A percentile compares a stretch with the other conserved stretches of the same genome.
phyloP scores from a whole-genome alignment of 768 basidiomycete genomes.

The Clitopilus hobsonii region DNA sequence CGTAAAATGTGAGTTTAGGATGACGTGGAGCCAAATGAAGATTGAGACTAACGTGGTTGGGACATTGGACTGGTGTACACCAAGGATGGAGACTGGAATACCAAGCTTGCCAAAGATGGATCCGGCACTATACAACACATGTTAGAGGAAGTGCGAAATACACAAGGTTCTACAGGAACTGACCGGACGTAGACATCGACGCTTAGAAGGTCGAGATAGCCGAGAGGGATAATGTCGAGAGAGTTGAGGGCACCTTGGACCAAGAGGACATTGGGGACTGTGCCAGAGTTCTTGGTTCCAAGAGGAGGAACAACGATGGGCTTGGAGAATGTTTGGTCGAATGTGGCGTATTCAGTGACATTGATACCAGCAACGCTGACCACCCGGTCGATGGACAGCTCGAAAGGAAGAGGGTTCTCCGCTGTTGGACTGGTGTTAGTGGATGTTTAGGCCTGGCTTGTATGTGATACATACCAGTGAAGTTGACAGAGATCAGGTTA shows the following conservation, averaged over 20 bases:
- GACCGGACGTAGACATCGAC: conserved; percentile 35
- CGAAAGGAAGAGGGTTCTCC: conserved; percentile 39
- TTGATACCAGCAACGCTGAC: conserved; percentile 43
- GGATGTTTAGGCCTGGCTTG: not conserved
- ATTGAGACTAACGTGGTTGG: conserved; percentile 25
- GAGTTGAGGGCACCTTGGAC: conserved; percentile 45
- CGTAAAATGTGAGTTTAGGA: not conserved
- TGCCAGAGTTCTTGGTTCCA: conserved; percentile 54
- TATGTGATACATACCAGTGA: conserved; percentile 23
- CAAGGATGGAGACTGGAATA: conserved; percentile 28
- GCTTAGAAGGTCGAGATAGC: conserved; percentile 44
- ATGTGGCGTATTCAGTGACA: conserved; percentile 50
- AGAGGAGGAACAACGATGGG: conserved; percentile 47
- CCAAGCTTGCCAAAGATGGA: conserved; percentile 25
- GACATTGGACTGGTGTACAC: conserved; percentile 29
- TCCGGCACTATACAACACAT: conserved; percentile 16
- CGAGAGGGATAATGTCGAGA: conserved; percentile 50
- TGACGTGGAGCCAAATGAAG: not conserved
- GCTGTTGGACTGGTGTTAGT: conserved; percentile 16
- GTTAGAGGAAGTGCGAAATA: not conserved
- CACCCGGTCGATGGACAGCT: conserved; percentile 40
- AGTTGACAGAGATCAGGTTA: conserved; percentile 32
- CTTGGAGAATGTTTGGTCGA: conserved; percentile 50
- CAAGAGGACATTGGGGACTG: conserved; percentile 51
- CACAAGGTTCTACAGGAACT: conserved; percentile 7